Evolutionary conservation across 1,284 basidiomycete genomes (phyloP).

Genomic region (Neonothopanus nambi): DNA sequence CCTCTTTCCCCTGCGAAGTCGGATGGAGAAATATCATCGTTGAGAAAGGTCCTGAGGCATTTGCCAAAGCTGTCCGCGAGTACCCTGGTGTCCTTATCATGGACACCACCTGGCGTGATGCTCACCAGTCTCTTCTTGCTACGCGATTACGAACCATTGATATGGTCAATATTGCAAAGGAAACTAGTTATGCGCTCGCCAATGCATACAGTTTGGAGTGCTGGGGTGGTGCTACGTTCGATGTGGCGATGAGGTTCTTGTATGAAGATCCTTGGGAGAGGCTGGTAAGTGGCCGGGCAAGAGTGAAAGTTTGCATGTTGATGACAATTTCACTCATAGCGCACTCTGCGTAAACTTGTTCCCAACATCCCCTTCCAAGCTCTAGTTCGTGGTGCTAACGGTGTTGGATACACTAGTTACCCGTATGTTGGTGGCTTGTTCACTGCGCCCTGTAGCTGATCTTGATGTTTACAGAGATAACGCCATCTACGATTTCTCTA

Average conservation of each 20-base stretch:
- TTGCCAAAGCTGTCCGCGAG: conserved; percentile 96
- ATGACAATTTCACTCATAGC: conserved; percentile 40
- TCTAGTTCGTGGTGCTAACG: conserved; percentile 97
- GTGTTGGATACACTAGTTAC: conserved; percentile 99
- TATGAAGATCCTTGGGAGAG: conserved; percentile 99
- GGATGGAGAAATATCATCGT: conserved; percentile 99
- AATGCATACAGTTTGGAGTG: conserved; percentile 98
- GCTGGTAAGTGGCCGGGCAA: conserved; percentile 54
- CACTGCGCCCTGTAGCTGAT: neutral
- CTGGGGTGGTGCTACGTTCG: conserved; percentile 99
- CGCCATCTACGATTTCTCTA: conserved; percentile 98
- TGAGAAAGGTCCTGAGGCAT: conserved; percentile 96
- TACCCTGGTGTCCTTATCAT: conserved; percentile 96
- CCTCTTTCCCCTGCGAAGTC: conserved; percentile 78
- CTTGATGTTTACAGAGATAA: conserved; percentile 75
- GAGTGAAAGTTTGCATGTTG: conserved; percentile 10
- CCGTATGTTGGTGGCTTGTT: conserved; percentile 69
- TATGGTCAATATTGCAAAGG: conserved; percentile 98
- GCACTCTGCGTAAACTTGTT: conserved; percentile 92
- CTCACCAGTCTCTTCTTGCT: conserved; percentile 96
- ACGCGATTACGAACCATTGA: conserved; percentile 96
- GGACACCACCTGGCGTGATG: conserved; percentile 99
- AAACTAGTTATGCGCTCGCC: conserved; percentile 92
- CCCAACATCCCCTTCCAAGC: conserved; percentile 99
- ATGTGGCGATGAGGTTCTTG: conserved; percentile 99